Evolutionary conservation across 768 basidiomycete genomes (phyloP), one percentile per base, ranked within the genome.

Genomic region (Auriculariales sp.): DNA sequence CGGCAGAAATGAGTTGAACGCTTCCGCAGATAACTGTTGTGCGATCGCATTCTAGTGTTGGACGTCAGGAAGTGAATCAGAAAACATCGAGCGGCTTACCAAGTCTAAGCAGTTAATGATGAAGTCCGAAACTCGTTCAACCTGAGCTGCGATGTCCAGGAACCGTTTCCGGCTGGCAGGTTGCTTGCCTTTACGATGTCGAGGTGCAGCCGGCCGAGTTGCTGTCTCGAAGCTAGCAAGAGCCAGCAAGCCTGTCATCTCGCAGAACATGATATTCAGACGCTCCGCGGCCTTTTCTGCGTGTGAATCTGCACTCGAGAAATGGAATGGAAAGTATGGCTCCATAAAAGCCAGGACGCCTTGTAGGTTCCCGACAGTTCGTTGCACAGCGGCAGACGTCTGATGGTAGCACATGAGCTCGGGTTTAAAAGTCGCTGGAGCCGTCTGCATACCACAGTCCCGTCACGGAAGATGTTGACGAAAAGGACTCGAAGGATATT

Each of bases 241-340:
- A 29, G 75, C 64, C 19, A 82, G 65, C 22, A 86, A 66, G 2
- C 86, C 83, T 4, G 71, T 73, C 9, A 92, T 69, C 61, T 88
- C 81, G 64, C 86, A 88, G 62, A 80, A 89, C 36, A 77, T 73
- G 48, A 91, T 66, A 58, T 83, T 87, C 48, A 90, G 70, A 53
- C 79, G 72, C 59, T 88, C 78, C 50, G 80, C 74, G 6, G 69
- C 66, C 60, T 80, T 75, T 57, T 83, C 27, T 28, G 19, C 2
- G 28, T 53, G 30, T 19, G 35, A 17, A 27, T 46, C 6, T 7
- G 22, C 25, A n/a, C 17, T 45, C 55, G 11, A 32, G 76, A 85
- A 72, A 81, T 81, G 54, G 62, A 90, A 91, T 1, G 93, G 93
- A 61, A 98, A 95, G 63, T 91, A 90, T 3, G 81, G 70, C 4